Percentiles rank a stretch among this genome's conserved stretches.
Conservation (phyloP, 192 early-diverging fungal species). For the Geranomyces michiganensis region DNA sequence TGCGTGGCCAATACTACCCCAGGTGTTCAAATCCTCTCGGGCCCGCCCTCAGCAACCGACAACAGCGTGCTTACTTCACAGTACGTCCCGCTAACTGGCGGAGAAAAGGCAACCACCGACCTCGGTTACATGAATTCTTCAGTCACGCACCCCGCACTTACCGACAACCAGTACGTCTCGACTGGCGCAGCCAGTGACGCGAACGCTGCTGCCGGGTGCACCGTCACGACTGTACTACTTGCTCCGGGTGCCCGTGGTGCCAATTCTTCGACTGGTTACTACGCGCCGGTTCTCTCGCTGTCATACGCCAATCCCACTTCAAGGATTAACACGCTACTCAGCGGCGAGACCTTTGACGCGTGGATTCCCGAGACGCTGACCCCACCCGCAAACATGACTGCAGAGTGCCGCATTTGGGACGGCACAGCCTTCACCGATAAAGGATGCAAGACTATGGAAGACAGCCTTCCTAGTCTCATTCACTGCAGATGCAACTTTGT, state of each 20-base stretch:
- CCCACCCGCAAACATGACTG: background rate
- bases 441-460: background rate
- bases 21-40: background rate
- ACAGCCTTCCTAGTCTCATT: background rate
- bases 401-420: slow-evolving; percentile 10
- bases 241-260: background rate
- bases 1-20: background rate
- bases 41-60: background rate
- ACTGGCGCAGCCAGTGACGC: background rate
- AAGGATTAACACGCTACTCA: background rate
- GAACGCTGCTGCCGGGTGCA: background rate
- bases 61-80: background rate
- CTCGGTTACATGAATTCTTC: slow-evolving; percentile 5
- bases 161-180: background rate
- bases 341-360: background rate
- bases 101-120: background rate
- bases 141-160: background rate
- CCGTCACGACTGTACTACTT: slow-evolving; percentile 1
- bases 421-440: background rate
- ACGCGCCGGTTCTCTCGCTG: slow-evolving; percentile 3
- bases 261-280: background rate
- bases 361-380: slow-evolving; percentile 9
- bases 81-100: slow-evolving; percentile 3
- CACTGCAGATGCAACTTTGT: slow-evolving; percentile 7
- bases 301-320: slow-evolving; percentile 9